Evolutionary conservation across 2,329 filamentous ascomycete species (phyloP).

Genomic region (Pseudocercospora ulei): DNA sequence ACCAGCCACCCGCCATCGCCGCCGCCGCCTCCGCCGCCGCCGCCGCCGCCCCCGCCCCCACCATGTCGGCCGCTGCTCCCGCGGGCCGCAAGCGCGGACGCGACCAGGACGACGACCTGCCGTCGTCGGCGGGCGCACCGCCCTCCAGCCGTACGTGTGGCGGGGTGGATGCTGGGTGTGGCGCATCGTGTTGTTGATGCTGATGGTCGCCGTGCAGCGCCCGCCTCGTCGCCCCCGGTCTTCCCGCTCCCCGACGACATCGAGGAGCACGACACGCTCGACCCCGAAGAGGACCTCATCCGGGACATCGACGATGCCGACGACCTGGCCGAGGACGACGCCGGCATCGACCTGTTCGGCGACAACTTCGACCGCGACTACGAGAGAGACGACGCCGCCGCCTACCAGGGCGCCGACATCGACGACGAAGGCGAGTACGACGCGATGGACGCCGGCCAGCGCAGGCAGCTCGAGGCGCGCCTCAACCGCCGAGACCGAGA

Average conservation of each 20-base stretch:
- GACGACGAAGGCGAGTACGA: slow-evolving; percentile 71
- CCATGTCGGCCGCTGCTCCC: slow-evolving; percentile 60
- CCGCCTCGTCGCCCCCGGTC: slow-evolving; percentile 53
- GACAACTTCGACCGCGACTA: slow-evolving; percentile 59
- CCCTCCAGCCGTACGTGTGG: slow-evolving; percentile 55
- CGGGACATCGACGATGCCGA: slow-evolving; percentile 58
- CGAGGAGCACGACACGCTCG: slow-evolving; percentile 59
- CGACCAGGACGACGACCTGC: slow-evolving; percentile 54
- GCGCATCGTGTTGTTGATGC: slow-evolving; percentile 1
- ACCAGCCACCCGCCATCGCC: no score
- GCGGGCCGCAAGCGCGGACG: slow-evolving; percentile 54
- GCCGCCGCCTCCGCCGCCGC: no score
- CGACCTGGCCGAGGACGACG: slow-evolving; percentile 59
- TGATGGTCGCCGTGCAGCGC: slow-evolving; percentile 36
- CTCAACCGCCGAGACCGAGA: slow-evolving; percentile 66
- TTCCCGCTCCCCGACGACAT: slow-evolving; percentile 58
- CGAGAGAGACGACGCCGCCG: slow-evolving; percentile 44
- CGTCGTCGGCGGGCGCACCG: slow-evolving; percentile 49
- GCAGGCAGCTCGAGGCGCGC: slow-evolving; percentile 61
- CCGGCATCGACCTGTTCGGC: slow-evolving; percentile 61
- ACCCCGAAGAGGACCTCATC: slow-evolving; percentile 58
- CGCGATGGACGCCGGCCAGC: slow-evolving; percentile 56
- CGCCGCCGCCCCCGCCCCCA: no score
- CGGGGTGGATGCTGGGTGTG: background rate
- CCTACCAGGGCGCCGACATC: slow-evolving; percentile 60